Base-by-base conservation (phyloP, 108 stramenopile genomes). In the Conticribra weissflogii region DNA sequence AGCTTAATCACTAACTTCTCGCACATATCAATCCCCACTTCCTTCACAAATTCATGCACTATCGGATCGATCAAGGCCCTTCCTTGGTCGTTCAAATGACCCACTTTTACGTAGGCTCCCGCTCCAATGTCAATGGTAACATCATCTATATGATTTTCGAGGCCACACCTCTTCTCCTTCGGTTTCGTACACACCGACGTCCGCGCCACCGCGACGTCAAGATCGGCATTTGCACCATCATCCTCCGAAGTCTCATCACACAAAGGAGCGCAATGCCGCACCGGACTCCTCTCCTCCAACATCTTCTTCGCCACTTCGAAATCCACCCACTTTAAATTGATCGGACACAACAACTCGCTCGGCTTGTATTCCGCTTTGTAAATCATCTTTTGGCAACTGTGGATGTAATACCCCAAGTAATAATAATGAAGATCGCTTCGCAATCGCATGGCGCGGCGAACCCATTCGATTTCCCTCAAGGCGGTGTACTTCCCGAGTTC, bases 281-380 rank as follows among this genome's bases (percentile, higher is more conserved):
- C 59, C 8, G 83, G 86, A 56, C 80, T 85, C 17, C 49, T 33
- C n/a, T 47, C 22, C 64, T 88, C 81, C 25, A 95, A 59, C 15
- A 61, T 82, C 18, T 69, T 59, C 44, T 79, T 81, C 15, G 91
- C 94, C 21, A 64, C 58, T 31, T 85, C 68, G 48, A 92, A 90
- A 70, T 83, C 88, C 16, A 97, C 88, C 97, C 97, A 98, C 29
- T 72, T 29, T 30, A 77, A 74, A 32, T 60, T 68, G 14, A 70
- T 74, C 0, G 98, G 97, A 72, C 97, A 98, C 2, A 98, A 79
- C 61, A 98, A 71, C 48, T 95, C 83, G 71, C 89, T 89, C 3
- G 97, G 98, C 50, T 88, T 61, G 81, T 97, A 98, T n/a, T 97
- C 90, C 14, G 93, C 96, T 83, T 98, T 98, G 88, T 98, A 98